Evolutionary conservation across 108 stramenopile species (phyloP).

Genomic region (Aurantiochytrium sp.): DNA sequence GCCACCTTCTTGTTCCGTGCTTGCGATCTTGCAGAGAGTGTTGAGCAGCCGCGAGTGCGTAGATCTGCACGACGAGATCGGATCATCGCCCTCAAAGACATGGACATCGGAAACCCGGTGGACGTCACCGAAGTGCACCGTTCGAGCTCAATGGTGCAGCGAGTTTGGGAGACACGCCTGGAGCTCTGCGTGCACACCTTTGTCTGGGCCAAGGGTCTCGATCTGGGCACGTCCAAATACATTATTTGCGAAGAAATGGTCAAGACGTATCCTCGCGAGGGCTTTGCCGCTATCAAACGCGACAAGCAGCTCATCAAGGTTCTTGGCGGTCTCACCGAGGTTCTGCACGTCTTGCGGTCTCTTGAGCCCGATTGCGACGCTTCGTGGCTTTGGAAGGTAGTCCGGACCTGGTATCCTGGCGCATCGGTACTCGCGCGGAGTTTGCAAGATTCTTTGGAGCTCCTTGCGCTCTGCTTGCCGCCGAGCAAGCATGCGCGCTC

Average conservation of each 20-base stretch:
- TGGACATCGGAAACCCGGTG: no score
- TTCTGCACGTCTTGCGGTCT: neutral
- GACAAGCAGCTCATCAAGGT: neutral
- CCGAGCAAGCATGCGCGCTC: neutral
- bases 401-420: neutral
- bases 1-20: neutral
- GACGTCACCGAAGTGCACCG: no score
- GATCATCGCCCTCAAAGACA: no score
- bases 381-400: neutral
- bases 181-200: neutral
- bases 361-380: neutral
- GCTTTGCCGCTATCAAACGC: neutral
- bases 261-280: neutral
- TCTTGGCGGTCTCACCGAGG: neutral
- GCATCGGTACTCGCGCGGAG: neutral
- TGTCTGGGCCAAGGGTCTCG: neutral
- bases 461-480: neutral
- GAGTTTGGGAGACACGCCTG: neutral
- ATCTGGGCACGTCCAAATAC: neutral
- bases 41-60: no score
- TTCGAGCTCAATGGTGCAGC: no score
- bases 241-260: neutral
- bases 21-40: neutral
- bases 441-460: neutral
- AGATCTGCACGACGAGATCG: no score